Evolutionary conservation across 2,329 filamentous ascomycete genomes (phyloP), one percentile per base, ranked within the genome.

Genomic region (Aspergillus udagawae): DNA sequence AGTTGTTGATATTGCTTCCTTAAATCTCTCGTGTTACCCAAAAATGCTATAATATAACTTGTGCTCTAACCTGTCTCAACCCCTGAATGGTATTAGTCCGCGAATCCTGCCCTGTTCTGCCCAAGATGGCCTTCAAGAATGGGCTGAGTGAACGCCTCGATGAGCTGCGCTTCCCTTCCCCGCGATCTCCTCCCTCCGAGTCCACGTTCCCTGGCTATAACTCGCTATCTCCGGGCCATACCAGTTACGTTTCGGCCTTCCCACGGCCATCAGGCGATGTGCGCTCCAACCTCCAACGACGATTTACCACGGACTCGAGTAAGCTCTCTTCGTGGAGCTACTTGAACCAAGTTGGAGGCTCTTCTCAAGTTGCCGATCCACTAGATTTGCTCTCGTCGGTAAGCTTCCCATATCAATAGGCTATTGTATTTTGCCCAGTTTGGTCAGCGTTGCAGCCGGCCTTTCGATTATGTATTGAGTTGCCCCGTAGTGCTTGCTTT

Each of bases 271-370:
- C 83, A 62, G 83, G 85, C 74, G 91, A 96, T 71, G 83, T 84
- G 64, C 87, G 92, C 75, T 85, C 86, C 62, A 87, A 86, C 67
- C 82, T 97, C 72, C 91, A 92, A 76, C 88, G 93, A 70, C 89
- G 93, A 71, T 97, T 97, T 78, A 97, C 93, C 62, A 94, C 92
- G 57, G 95, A 96, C 78, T 87, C 90, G 77, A 83, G 91, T 76
- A 83, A 92, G 82, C 80, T 93, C 76, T 88, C 89, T 74, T 91
- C 89, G 72, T 79, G 90, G 76, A 84, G 82, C 57, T 83, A 84
- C 60, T 77, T 92, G 69, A 83, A 81, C 49, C 82, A 84, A 71
- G 53, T 60, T 23, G 59, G 62, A 32, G 32, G 51, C 28, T 79
- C 81, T 53, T 73, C 77, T 58, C 81, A 82, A 69, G 74, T 80